Conservation (phyloP, 257 asterid species). For the Echites panduratus region DNA sequence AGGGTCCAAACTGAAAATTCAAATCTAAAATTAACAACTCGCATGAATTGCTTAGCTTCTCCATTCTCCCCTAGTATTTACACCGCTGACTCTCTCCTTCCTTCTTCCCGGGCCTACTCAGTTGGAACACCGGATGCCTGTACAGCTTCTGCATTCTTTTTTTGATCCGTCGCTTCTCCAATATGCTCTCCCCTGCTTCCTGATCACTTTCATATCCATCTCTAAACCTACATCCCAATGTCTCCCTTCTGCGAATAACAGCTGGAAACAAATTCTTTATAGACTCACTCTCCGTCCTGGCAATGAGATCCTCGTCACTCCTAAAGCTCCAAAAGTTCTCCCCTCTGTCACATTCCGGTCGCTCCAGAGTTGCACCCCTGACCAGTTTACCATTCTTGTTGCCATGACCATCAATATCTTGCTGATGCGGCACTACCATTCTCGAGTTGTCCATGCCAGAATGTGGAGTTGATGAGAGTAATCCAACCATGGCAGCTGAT, state of each 20-base stretch:
- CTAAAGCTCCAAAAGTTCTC: slow-evolving; percentile 26
- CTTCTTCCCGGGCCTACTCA: slow-evolving; percentile 47
- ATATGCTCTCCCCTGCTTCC: slow-evolving; percentile 57
- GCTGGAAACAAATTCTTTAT: slow-evolving; percentile 16
- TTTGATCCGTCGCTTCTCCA: slow-evolving; percentile 38
- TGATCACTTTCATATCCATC: slow-evolving; percentile 47
- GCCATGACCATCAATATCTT: slow-evolving; percentile 14
- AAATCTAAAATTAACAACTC: too few relatives aligned
- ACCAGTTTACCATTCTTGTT: slow-evolving; percentile 11
- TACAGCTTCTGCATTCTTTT: slow-evolving; percentile 53
- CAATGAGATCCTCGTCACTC: too few relatives aligned
- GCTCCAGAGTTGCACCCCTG: slow-evolving; percentile 25
- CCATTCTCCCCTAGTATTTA: slow-evolving; percentile 28
- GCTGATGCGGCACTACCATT: slow-evolving; percentile 12
- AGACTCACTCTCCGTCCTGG: slow-evolving; percentile 25
- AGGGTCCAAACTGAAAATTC: neutral
- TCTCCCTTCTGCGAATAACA: slow-evolving; percentile 30
- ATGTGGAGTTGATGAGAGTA: slow-evolving; percentile 20
- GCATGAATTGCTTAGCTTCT: too few relatives aligned
- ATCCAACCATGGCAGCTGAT: slow-evolving; percentile 14
- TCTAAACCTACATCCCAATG: slow-evolving; percentile 32
- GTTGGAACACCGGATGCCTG: slow-evolving; percentile 60
- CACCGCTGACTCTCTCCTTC: slow-evolving; percentile 24
- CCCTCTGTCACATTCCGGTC: slow-evolving; percentile 22
- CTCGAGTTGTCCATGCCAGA: slow-evolving; percentile 19